phyloP scores from a whole-genome alignment of 331 rosid genomes.

The Quercus tomentella region DNA sequence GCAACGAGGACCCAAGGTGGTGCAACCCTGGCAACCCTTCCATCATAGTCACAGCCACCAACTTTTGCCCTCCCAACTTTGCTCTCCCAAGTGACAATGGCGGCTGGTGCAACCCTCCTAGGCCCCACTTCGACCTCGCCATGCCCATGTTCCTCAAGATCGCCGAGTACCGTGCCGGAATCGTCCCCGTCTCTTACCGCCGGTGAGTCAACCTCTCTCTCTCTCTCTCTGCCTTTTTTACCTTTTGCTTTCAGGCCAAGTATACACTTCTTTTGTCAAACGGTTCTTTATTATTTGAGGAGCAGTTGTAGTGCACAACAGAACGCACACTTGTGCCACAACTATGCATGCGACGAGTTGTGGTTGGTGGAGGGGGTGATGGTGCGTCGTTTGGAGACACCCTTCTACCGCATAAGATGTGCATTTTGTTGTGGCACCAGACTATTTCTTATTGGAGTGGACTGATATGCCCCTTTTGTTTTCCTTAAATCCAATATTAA shows the following conservation, averaged over 20 bases:
- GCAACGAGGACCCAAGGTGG: constrained; percentile 73
- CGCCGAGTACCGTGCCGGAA: constrained; percentile 98
- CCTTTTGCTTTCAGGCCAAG: not conserved
- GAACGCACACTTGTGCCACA: too few species aligned
- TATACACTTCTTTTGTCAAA: not conserved
- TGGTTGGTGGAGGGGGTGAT: too few species aligned
- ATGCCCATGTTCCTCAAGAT: constrained; percentile 99
- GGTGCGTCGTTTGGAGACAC: too few species aligned
- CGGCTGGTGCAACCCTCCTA: constrained; percentile 99
- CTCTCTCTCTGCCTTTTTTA: not conserved
- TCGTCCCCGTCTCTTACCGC: constrained; percentile 88
- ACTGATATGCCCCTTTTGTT: too few species aligned
- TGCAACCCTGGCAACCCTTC: constrained; percentile 91
- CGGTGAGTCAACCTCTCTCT: constrained; percentile 42
- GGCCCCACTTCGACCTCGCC: constrained; percentile 92
- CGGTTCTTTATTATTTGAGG: not conserved
- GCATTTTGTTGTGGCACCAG: too few species aligned
- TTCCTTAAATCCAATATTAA: too few species aligned
- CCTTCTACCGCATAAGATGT: too few species aligned
- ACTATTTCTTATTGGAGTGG: too few species aligned
- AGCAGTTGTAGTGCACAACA: too few species aligned
- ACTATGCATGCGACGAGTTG: too few species aligned
- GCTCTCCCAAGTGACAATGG: constrained; percentile 88
- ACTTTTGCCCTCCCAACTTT: constrained; percentile 91
- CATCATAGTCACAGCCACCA: constrained; percentile 81